Conservation (phyloP, 371 early-diverging fungal genomes). For the Lichtheimia ornata region DNA sequence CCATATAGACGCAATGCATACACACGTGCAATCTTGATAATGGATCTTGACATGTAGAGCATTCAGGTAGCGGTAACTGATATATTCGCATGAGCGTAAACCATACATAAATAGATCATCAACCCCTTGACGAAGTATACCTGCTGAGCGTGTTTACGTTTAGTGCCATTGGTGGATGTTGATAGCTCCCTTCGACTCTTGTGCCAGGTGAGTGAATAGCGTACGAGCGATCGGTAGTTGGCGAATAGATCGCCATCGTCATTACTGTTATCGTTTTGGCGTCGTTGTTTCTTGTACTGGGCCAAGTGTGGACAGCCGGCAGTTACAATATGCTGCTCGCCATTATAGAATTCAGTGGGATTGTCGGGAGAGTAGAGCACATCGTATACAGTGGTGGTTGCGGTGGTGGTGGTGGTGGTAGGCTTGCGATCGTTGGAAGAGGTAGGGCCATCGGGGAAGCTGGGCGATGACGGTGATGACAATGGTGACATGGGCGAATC, state of each 20-base stretch:
- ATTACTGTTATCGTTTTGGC: conserved; percentile 8
- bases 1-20: conserved; percentile 67
- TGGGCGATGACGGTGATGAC: conserved; percentile 23
- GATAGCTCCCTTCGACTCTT: conserved; percentile 13
- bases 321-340: conserved; percentile 19
- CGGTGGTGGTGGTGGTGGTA: not conserved
- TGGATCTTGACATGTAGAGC: conserved; percentile 63
- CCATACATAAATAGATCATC: not conserved
- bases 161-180: conserved; percentile 11
- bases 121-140: not conserved
- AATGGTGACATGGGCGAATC: conserved; percentile 24
- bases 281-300: conserved; percentile 27
- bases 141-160: conserved; percentile 21
- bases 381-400: conserved; percentile 29
- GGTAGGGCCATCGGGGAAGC: conserved; percentile 14
- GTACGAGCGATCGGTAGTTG: conserved; percentile 34
- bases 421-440: conserved; percentile 4
- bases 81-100: not conserved
- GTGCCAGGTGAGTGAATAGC: conserved; percentile 41
- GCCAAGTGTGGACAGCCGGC: conserved; percentile 42
- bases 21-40: conserved; percentile 80
- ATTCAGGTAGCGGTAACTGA: conserved; percentile 72
- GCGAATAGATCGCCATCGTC: conserved; percentile 26
- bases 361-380: conserved; percentile 39
- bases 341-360: conserved; percentile 35